phyloP scores from a whole-genome alignment of 352 stramenopile species.

The Globisporangium uncinulatum region DNA sequence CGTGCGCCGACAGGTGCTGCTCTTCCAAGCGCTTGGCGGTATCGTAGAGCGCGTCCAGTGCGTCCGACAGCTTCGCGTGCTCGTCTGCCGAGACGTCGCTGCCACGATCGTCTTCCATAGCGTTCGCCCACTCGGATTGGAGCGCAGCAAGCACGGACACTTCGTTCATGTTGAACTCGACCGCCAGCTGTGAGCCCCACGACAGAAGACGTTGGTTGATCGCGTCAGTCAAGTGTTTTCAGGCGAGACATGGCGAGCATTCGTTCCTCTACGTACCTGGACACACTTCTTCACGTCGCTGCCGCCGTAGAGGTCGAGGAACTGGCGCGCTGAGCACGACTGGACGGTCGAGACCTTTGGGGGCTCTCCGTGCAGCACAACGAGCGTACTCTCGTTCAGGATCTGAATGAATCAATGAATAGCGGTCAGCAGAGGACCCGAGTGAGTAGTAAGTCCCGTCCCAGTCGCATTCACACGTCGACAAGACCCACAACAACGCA shows the following conservation, averaged over 20 bases:
- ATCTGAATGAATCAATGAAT: conserved; percentile 26
- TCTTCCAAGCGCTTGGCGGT: conserved; percentile 47
- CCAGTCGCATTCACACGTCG: too few relatives aligned
- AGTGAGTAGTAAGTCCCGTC: too few relatives aligned
- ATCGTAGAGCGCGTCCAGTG: conserved; percentile 41
- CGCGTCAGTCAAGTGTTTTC: too few relatives aligned
- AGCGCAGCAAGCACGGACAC: conserved; percentile 40
- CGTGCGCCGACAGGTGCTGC: conserved; percentile 27
- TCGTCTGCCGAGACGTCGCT: conserved; percentile 12
- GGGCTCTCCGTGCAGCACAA: conserved; percentile 66
- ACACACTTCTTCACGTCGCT: conserved; percentile 59
- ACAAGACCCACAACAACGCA: conserved; percentile 10
- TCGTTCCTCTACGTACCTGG: conserved; percentile 30
- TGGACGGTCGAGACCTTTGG: conserved; percentile 71
- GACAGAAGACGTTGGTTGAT: too few relatives aligned
- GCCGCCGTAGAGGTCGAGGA: conserved; percentile 62
- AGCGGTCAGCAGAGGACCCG: too few relatives aligned
- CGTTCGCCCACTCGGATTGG: conserved; percentile 44
- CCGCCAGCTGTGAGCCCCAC: conserved; percentile 38
- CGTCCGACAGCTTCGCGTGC: conserved; percentile 27
- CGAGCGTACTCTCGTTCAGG: conserved; percentile 56
- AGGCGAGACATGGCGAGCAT: too few relatives aligned
- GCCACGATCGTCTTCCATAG: background rate
- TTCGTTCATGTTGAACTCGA: conserved; percentile 75
- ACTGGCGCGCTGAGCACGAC: conserved; percentile 65